Evolutionary conservation across 805 yeast species (phyloP).

Genomic region (Schizosaccharomyces japonicus): DNA sequence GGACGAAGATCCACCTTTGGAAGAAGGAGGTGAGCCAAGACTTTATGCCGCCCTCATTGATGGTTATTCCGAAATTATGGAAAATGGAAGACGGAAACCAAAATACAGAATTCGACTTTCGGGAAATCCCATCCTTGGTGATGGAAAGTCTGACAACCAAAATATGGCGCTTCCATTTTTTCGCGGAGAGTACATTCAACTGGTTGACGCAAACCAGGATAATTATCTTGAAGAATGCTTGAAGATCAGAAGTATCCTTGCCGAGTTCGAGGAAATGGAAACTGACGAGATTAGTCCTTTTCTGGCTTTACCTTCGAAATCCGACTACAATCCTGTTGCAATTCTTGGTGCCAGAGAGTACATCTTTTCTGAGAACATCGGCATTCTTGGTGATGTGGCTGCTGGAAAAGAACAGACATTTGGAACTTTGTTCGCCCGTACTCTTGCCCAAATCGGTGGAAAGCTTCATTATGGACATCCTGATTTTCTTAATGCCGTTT

Average conservation of each 20-base stretch:
- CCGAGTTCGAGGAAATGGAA: conserved; percentile 71
- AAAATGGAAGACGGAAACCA: conserved; percentile 37
- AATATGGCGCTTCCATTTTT: conserved; percentile 67
- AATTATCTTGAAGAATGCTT: conserved; percentile 84
- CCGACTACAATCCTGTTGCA: conserved; percentile 39
- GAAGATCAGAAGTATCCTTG: conserved; percentile 62
- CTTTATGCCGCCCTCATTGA: conserved; percentile 48
- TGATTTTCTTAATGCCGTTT: conserved; percentile 70
- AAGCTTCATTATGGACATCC: conserved; percentile 93
- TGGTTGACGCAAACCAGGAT: conserved; percentile 89
- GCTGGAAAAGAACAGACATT: conserved; percentile 95
- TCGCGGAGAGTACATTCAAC: conserved; percentile 86
- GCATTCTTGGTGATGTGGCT: conserved; percentile 83
- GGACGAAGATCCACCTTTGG: conserved; percentile 55
- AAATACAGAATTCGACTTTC: conserved; percentile 44
- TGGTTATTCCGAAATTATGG: conserved; percentile 31
- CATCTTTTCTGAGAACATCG: conserved; percentile 77
- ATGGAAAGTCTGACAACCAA: conserved; percentile 90
- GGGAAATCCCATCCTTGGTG: conserved; percentile 92
- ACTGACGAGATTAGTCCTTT: conserved; percentile 27
- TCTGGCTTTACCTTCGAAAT: conserved; percentile 31
- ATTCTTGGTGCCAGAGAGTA: conserved; percentile 89
- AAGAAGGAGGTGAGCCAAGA: conserved; percentile 24
- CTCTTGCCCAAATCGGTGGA: conserved; percentile 81
- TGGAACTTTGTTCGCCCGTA: conserved; percentile 84